phyloP scores from a whole-genome alignment of 139 green algal species.

The Chlamydomonas asymmetrica region DNA sequence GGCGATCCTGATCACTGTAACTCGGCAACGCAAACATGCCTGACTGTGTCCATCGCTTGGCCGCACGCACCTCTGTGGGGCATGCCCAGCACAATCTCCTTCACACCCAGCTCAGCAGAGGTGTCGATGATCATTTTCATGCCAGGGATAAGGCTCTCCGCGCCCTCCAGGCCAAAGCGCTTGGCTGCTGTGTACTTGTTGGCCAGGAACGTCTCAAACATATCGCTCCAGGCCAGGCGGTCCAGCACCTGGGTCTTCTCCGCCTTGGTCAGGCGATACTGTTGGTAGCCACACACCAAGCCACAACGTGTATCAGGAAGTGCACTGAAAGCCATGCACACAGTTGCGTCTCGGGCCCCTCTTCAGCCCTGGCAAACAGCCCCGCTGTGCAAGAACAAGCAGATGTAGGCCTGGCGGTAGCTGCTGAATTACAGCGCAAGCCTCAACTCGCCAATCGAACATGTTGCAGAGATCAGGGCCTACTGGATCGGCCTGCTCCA shows the following conservation, averaged over 20 bases:
- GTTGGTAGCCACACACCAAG: neutral
- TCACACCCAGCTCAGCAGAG: slow-evolving; percentile 82
- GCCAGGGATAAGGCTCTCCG: slow-evolving; percentile 92
- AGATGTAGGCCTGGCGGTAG: neutral
- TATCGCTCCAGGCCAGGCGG: slow-evolving; percentile 89
- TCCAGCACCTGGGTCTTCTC: slow-evolving; percentile 90
- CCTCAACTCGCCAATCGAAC: neutral
- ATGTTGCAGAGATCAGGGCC: neutral
- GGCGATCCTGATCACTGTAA: too few relatives aligned
- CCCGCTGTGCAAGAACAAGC: too few relatives aligned
- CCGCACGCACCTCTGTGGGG: slow-evolving; percentile 71
- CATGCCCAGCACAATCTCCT: slow-evolving; percentile 92
- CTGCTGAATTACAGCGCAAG: neutral
- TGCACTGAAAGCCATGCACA: too few relatives aligned
- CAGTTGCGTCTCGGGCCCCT: too few relatives aligned
- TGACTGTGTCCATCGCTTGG: too few relatives aligned
- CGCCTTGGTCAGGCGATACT: slow-evolving; percentile 46
- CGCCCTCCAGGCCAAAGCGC: slow-evolving; percentile 90
- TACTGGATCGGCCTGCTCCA: neutral
- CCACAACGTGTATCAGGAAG: neutral
- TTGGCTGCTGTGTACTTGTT: slow-evolving; percentile 93
- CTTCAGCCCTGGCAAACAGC: too few relatives aligned
- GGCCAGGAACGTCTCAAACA: slow-evolving; percentile 96
- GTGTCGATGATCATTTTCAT: slow-evolving; percentile 96
- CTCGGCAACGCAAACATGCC: too few relatives aligned